These are phyloP conservation scores for Piromyces sp. DNA, from an alignment of 192 early-diverging fungal genomes.

Conservation along the genomic window DNA sequence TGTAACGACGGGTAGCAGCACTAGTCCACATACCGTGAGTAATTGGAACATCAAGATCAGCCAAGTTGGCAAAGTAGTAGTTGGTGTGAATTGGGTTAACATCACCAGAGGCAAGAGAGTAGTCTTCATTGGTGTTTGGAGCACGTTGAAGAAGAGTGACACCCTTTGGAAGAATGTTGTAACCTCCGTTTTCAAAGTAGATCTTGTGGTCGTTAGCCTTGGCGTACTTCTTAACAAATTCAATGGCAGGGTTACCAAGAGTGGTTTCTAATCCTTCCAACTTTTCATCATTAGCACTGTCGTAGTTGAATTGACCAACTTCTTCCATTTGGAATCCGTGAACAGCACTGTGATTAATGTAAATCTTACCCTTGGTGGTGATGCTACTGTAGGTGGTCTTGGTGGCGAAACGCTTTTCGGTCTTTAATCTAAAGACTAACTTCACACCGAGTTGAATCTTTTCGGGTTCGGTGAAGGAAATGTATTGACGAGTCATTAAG, in stretches of 20 bases:
- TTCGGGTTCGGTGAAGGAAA: conserved; percentile 15
- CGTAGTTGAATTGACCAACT: conserved; percentile 64
- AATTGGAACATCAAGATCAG: conserved; percentile 77
- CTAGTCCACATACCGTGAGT: conserved; percentile 97
- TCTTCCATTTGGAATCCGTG: conserved; percentile 51
- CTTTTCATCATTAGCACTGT: conserved; percentile 1
- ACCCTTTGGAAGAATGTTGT: conserved; percentile 76
- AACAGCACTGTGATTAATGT: conserved; percentile 55
- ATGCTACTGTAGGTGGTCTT: conserved; percentile 27
- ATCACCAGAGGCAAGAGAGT: conserved; percentile 74
- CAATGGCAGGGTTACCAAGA: conserved; percentile 71
- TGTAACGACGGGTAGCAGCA: conserved; percentile 82
- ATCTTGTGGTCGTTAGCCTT: conserved; percentile 71
- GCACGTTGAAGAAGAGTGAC: conserved; percentile 69
- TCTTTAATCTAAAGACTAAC: conserved; percentile 63
- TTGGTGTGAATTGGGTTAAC: conserved; percentile 94
- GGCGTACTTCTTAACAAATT: conserved; percentile 72
- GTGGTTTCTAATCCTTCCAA: conserved; percentile 30
- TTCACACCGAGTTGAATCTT: conserved; percentile 29
- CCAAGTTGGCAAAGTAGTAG: conserved; percentile 81
- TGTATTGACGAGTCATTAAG: conserved; percentile 76
- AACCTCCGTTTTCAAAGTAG: conserved; percentile 79
- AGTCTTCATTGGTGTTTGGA: conserved; percentile 71
- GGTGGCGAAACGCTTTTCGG: conserved; percentile 40
- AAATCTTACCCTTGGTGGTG: not conserved